A percentile compares a stretch with the other conserved stretches of the same genome.
Conservation (phyloP, 305 asterid genomes). For the Fraxinus sp. region DNA sequence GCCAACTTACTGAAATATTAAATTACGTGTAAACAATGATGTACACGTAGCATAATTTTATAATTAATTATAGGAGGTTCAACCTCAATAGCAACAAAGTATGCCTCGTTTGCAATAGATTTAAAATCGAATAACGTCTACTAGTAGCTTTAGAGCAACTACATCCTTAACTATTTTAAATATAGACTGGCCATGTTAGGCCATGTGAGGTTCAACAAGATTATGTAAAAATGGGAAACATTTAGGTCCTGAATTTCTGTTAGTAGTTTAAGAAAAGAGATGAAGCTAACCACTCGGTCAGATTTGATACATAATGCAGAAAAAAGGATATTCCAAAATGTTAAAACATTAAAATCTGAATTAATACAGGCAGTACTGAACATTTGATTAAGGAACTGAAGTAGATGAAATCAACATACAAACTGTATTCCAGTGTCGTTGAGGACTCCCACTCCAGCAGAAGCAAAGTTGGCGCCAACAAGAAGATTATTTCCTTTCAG, state of each 20-base stretch:
- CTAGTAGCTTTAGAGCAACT: neutral
- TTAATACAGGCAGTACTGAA: neutral
- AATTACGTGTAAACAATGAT: no score
- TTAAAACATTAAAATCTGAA: neutral
- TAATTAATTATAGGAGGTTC: neutral
- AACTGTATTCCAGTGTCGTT: slow-evolving; percentile 79
- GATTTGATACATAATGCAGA: neutral
- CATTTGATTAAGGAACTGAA: neutral
- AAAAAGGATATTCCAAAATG: neutral
- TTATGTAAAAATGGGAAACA: neutral
- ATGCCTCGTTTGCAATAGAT: neutral
- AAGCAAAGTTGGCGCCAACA: slow-evolving; percentile 79
- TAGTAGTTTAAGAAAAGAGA: neutral
- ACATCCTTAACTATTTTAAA: neutral
- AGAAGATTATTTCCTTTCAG: slow-evolving; percentile 60
- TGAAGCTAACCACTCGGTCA: neutral
- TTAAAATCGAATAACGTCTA: neutral
- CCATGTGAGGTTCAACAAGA: neutral
- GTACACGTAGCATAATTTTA: no score
- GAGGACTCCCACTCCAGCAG: slow-evolving; percentile 76
- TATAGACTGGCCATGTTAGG: neutral
- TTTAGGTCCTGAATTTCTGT: neutral
- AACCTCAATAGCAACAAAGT: neutral
- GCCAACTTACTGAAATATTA: no score
- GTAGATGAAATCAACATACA: slow-evolving; percentile 35